A percentile compares a stretch with the other conserved stretches of the same genome.
Evolutionary conservation across 495 filamentous ascomycete genomes (phyloP).

Genomic region (Aspergillus taichungensis): DNA sequence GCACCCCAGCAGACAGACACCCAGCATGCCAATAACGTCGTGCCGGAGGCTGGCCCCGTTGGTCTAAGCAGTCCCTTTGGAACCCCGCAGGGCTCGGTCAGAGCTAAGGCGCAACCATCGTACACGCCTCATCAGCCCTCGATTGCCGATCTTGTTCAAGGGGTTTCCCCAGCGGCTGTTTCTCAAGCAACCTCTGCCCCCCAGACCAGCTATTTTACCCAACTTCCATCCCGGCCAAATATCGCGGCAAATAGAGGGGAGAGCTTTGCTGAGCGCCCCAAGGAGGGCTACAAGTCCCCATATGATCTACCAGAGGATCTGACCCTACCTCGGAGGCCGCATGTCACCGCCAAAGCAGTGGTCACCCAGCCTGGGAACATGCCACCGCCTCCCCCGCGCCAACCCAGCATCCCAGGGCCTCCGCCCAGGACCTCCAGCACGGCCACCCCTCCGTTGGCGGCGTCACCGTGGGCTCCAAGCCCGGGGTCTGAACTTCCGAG

Average conservation of each 20-base stretch:
- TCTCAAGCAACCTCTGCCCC: slow-evolving; percentile 24
- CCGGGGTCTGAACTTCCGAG: slow-evolving; percentile 58
- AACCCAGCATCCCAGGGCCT: slow-evolving; percentile 45
- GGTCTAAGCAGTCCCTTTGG: slow-evolving; percentile 27
- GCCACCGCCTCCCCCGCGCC: slow-evolving; percentile 44
- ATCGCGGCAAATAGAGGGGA: slow-evolving; percentile 38
- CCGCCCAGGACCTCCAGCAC: slow-evolving; percentile 19
- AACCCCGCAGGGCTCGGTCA: slow-evolving; percentile 16
- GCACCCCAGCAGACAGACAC: slow-evolving; percentile 7
- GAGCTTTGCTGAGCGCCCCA: slow-evolving; percentile 84
- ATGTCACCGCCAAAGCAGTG: slow-evolving; percentile 24
- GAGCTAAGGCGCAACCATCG: slow-evolving; percentile 13
- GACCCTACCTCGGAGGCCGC: slow-evolving; percentile 54
- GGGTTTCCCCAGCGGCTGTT: slow-evolving; percentile 17
- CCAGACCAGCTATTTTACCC: slow-evolving; percentile 31
- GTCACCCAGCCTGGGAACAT: slow-evolving; percentile 16
- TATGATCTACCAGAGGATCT: slow-evolving; percentile 94
- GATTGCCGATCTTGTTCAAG: slow-evolving; percentile 29
- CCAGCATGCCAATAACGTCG: slow-evolving; percentile 10
- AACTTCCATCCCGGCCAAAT: slow-evolving; percentile 19
- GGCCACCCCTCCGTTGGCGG: slow-evolving; percentile 15
- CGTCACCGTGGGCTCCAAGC: slow-evolving; percentile 24
- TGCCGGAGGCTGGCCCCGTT: slow-evolving; percentile 1
- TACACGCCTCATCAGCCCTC: slow-evolving; percentile 41
- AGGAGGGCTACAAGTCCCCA: slow-evolving; percentile 84